Evolutionary conservation across 306 rosid species (phyloP), one percentile per base, ranked within the genome.

Genomic region (Crataegus laevigata): DNA sequence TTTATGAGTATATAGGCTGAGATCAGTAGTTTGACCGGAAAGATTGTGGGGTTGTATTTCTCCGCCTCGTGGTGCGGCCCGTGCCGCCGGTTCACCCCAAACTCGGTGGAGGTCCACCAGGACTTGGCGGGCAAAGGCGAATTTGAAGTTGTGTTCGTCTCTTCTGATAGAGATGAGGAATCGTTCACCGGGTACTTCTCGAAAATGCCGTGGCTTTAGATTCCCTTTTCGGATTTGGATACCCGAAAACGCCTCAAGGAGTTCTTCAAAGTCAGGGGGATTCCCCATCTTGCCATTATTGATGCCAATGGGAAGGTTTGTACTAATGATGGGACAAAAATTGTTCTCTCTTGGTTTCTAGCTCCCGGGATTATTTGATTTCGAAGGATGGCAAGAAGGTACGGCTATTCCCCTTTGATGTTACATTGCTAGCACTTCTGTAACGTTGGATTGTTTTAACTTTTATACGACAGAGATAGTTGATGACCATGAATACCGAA

Each of bases 151-250:
- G 80, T 87, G 52, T 87, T 82, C 26, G 60, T 87, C 57, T 84
- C 91, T 24, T 70, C 84, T 59, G 91, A 87, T 78, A 75, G 71
- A 60, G 81, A 87, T 47, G 82, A 84, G 1, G 86, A 75, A 15
- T 82, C 91, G 9, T 84, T 84, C 77, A 57, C 54, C 21, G 71
- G 42, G 7, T 84, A 84, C 81, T 84, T 87, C 54, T 81, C 91
- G 14, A 63, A 87, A 75, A 87, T 87, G 91, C 88, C 91, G 4
- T 87, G 91, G 91, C 88, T 87, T 57, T 81, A 88, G 14, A 15
- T 84, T 29, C 88, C 85, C 3, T 81, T 81, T 47, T 57, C 71
- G 34, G 91, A 87, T 66, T 64, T 51, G 21, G 85, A 84, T 28
- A 66, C 73, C 62, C 63, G 80, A 61, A 83, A 80, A 57, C 83